Conservation (phyloP, 1,284 basidiomycete species). For the Leucocoprinus gongylophorus region DNA sequence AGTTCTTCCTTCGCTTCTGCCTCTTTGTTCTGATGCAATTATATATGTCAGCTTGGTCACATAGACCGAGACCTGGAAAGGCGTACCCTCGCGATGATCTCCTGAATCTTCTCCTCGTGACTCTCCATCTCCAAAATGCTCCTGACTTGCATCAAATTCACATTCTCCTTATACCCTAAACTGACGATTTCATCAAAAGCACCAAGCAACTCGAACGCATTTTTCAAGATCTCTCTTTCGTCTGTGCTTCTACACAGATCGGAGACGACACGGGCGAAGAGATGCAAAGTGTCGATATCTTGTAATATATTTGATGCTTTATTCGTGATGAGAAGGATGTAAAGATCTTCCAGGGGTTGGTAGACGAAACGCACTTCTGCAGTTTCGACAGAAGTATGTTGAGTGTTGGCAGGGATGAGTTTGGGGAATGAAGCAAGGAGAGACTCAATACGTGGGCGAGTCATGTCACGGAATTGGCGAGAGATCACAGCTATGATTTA, state of each 20-base stretch:
- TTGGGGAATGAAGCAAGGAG: constrained; percentile 97
- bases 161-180: constrained; percentile 90
- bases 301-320: constrained; percentile 97
- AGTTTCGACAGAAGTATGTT: constrained; percentile 96
- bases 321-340: constrained; percentile 97
- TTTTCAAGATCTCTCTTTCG: constrained; percentile 86
- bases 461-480: constrained; percentile 94
- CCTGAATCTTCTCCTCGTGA: constrained; percentile 99
- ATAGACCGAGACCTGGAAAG: not conserved
- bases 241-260: constrained; percentile 86
- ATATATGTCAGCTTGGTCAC: not conserved
- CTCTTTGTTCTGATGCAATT: constrained; percentile 79
- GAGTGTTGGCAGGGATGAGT: constrained; percentile 92
- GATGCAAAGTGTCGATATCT: constrained; percentile 94
- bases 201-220: constrained; percentile 91
- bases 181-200: constrained; percentile 98
- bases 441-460: constrained; percentile 88
- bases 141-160: constrained; percentile 87
- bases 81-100: constrained; percentile 89
- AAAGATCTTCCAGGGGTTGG: constrained; percentile 96
- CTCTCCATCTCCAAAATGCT: constrained; percentile 97
- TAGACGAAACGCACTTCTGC: constrained; percentile 95
- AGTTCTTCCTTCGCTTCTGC: constrained; percentile 99
- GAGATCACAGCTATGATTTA: constrained; percentile 80
- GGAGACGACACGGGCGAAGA: constrained; percentile 90